Evolutionary conservation across 768 basidiomycete species (phyloP).

Genomic region (Dendrothele bispora): DNA sequence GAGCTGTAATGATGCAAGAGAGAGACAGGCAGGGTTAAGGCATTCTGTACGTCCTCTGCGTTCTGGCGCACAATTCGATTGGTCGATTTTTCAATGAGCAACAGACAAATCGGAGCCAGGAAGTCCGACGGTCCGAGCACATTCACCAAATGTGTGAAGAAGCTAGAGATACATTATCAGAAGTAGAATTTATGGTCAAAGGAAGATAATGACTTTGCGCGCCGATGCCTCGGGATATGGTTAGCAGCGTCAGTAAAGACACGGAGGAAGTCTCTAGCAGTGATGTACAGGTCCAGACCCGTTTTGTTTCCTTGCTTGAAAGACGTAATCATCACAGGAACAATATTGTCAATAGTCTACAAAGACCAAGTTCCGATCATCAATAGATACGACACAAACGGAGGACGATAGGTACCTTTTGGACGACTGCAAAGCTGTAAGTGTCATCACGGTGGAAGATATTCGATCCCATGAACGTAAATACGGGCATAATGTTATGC

Average conservation of each 20-base stretch:
- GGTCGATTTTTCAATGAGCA: conserved; percentile 77
- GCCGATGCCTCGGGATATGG: conserved; percentile 91
- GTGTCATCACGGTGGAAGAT: conserved; percentile 96
- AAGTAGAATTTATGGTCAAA: conserved; percentile 4
- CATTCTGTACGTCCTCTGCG: conserved; percentile 54
- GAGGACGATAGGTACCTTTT: conserved; percentile 57
- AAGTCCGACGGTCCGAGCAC: conserved; percentile 81
- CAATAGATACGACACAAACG: not conserved
- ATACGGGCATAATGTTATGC: conserved; percentile 96
- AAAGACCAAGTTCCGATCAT: not conserved
- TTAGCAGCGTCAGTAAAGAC: conserved; percentile 93
- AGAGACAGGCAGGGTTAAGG: conserved; percentile 66
- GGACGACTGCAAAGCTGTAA: conserved; percentile 93
- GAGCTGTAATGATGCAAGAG: conserved; percentile 57
- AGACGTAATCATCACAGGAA: conserved; percentile 89
- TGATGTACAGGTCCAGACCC: conserved; percentile 62
- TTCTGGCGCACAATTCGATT: conserved; percentile 68
- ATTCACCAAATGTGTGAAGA: conserved; percentile 86
- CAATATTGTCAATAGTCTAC: conserved; percentile 90
- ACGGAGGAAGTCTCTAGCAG: conserved; percentile 77
- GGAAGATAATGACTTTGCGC: conserved; percentile 58
- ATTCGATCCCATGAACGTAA: conserved; percentile 99
- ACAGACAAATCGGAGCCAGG: conserved; percentile 78
- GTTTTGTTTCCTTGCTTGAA: conserved; percentile 55
- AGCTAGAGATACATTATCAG: conserved; percentile 43